phyloP scores from a whole-genome alignment of 306 rosid genomes.

The Vicia faba region DNA sequence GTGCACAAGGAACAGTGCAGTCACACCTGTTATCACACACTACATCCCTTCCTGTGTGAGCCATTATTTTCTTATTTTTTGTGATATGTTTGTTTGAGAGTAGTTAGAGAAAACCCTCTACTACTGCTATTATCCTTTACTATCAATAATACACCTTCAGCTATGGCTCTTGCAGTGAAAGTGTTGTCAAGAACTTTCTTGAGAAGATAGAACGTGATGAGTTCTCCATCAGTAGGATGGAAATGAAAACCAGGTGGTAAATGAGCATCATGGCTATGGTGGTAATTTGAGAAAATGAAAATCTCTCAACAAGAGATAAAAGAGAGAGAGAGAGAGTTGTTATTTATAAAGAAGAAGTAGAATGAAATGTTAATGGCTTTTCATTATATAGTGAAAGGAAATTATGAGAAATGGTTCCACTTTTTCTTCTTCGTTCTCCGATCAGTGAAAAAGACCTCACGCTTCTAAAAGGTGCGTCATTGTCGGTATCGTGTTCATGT shows the following conservation, averaged over 20 bases:
- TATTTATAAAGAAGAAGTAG: conserved; percentile 4
- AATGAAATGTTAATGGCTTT: background rate
- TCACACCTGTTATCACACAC: no score
- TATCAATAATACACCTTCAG: no score
- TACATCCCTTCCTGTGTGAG: no score
- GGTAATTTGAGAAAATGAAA: conserved; percentile 11
- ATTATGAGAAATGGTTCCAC: conserved; percentile 19
- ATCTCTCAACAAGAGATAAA: background rate
- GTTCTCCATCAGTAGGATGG: conserved; percentile 95
- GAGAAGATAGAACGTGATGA: conserved; percentile 80
- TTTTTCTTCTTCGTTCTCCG: no score
- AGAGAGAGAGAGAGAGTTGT: background rate
- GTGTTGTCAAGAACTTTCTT: conserved; percentile 76
- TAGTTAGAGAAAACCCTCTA: no score
- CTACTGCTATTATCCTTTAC: no score
- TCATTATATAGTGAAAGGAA: conserved; percentile 33
- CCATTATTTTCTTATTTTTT: no score
- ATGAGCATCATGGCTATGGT: conserved; percentile 35
- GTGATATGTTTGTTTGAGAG: no score
- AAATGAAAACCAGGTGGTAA: conserved; percentile 93
- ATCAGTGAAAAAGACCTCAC: no score
- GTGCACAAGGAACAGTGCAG: no score
- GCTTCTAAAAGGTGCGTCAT: no score
- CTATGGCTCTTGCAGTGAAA: conserved; percentile 82
- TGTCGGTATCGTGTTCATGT: no score